Percentiles rank a stretch among this genome's conserved stretches.
These are phyloP conservation scores for Dendrothele bispora DNA, from an alignment of 768 basidiomycete genomes.

Conservation along the genomic window DNA sequence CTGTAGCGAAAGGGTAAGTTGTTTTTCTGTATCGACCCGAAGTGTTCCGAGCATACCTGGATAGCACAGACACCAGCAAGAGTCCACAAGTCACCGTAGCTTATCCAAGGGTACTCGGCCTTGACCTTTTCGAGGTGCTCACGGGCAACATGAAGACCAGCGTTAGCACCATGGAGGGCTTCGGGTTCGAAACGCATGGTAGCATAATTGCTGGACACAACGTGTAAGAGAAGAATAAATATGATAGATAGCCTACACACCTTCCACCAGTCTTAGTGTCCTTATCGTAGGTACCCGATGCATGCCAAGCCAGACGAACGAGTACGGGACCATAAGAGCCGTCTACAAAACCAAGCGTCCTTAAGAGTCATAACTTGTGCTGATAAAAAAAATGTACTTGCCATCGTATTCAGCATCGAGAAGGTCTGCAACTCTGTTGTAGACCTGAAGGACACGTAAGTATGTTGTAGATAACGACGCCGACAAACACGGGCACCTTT, in stretches of 20 bases:
- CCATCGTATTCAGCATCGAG: slow-evolving; percentile 89
- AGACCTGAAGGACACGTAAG: slow-evolving; percentile 55
- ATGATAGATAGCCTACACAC: slow-evolving; percentile 33
- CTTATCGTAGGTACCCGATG: slow-evolving; percentile 92
- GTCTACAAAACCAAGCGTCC: slow-evolving; percentile 43
- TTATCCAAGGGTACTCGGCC: slow-evolving; percentile 88
- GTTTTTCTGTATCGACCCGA: no score
- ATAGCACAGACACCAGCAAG: slow-evolving; percentile 90
- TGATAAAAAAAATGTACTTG: slow-evolving; percentile 29
- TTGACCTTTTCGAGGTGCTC: slow-evolving; percentile 84
- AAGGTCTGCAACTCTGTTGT: slow-evolving; percentile 81
- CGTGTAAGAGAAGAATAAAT: slow-evolving; percentile 8
- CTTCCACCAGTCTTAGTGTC: slow-evolving; percentile 76
- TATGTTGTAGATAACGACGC: slow-evolving; percentile 6
- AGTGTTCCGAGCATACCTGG: slow-evolving; percentile 49
- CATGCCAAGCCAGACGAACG: slow-evolving; percentile 91
- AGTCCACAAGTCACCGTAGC: slow-evolving; percentile 96
- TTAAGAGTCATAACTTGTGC: slow-evolving; percentile 7
- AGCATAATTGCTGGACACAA: slow-evolving; percentile 79
- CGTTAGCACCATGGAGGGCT: slow-evolving; percentile 79
- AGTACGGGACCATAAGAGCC: slow-evolving; percentile 88
- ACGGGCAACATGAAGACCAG: slow-evolving; percentile 80
- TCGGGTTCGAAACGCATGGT: slow-evolving; percentile 98
- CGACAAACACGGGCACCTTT: slow-evolving; percentile 50
- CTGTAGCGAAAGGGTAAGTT: slow-evolving; percentile 36